These are phyloP conservation scores for Leonotis leonurus DNA, from an alignment of 257 asterid species.

Conservation along the genomic window DNA sequence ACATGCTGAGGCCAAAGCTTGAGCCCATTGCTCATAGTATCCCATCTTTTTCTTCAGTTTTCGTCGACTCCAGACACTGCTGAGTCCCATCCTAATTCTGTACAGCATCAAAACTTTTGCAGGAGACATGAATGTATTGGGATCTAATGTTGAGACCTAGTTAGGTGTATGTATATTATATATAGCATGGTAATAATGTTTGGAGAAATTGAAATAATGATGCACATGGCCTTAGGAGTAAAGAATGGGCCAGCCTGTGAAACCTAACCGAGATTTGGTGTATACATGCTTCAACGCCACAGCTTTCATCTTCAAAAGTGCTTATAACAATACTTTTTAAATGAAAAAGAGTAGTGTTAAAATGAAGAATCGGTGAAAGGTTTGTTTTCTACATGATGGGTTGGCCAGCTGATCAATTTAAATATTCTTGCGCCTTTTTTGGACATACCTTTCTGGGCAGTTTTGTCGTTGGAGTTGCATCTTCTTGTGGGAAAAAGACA, in stretches of 20 bases:
- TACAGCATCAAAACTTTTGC: constrained; percentile 3
- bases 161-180: not conserved
- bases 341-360: not conserved
- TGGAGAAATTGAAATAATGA: constrained; percentile 6
- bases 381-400: not conserved
- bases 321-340: not conserved
- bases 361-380: not conserved
- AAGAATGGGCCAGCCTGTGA: constrained; percentile 25
- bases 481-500: not conserved
- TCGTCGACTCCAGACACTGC: not conserved
- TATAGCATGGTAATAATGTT: not conserved
- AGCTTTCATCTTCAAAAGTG: not conserved
- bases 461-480: not conserved
- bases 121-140: constrained; percentile 9
- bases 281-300: not conserved
- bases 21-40: constrained; percentile 28
- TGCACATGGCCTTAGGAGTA: constrained; percentile 17
- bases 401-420: constrained; percentile 4
- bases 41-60: constrained; percentile 17
- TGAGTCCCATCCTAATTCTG: not conserved
- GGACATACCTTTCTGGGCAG: not conserved
- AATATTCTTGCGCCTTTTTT: not conserved
- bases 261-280: constrained; percentile 9
- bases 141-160: not conserved
- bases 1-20: constrained; percentile 32